Evolutionary conservation across 2,329 filamentous ascomycete species (phyloP).

Genomic region (Diaporthe helianthi): DNA sequence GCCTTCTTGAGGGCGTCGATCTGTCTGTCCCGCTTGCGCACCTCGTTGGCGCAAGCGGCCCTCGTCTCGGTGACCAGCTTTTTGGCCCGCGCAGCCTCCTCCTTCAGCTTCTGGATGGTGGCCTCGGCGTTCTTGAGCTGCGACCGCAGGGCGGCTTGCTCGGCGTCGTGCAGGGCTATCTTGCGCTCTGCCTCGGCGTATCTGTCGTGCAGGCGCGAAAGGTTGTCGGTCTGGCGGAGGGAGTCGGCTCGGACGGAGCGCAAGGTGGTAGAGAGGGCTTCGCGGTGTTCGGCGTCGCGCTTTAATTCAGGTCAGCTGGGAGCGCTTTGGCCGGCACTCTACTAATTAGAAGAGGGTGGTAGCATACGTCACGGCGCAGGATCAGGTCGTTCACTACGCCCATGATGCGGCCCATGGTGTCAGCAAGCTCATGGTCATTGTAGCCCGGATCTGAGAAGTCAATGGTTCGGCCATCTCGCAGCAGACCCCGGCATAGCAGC

Average conservation of each 20-base stretch:
- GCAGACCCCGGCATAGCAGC: conserved; percentile 68
- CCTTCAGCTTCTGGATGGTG: conserved; percentile 77
- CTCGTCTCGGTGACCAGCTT: conserved; percentile 82
- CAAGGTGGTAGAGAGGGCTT: conserved; percentile 80
- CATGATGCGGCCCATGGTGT: conserved; percentile 86
- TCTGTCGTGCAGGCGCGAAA: conserved; percentile 64
- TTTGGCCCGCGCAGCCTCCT: conserved; percentile 83
- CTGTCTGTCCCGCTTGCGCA: conserved; percentile 88
- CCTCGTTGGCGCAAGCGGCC: conserved; percentile 86
- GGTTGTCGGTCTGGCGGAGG: conserved; percentile 73
- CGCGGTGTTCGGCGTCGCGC: conserved; percentile 89
- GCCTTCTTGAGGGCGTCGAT: conserved; percentile 90
- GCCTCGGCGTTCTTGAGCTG: conserved; percentile 78
- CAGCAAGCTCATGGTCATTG: conserved; percentile 57
- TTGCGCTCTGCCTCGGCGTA: conserved; percentile 62
- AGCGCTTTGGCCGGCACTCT: too few relatives aligned
- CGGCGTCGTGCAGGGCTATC: conserved; percentile 67
- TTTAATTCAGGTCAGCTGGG: conserved; percentile 45
- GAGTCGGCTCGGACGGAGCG: conserved; percentile 78
- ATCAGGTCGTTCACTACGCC: conserved; percentile 94
- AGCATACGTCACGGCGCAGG: conserved; percentile 78
- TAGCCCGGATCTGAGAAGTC: conserved; percentile 80
- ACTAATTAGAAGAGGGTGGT: not conserved
- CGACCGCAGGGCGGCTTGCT: conserved; percentile 72
- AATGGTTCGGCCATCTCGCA: conserved; percentile 74